Evolutionary conservation across 1,284 basidiomycete species (phyloP), one percentile per base, ranked within the genome.

Genomic region (Ceratobasidium sp.): DNA sequence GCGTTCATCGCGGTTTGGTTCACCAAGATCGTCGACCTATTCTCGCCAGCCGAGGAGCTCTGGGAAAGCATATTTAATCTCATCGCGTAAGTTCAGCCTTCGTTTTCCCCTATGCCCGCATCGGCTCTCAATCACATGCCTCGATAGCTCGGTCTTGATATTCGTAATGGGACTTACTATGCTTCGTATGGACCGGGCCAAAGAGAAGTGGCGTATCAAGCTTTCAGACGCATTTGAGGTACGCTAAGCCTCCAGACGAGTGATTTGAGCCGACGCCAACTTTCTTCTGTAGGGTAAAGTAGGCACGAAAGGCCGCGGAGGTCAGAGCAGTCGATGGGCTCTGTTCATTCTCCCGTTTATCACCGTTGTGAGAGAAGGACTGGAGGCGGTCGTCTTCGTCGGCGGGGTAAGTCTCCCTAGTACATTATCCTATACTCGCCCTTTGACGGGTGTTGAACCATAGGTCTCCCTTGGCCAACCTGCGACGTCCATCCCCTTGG

Each of bases 331-430:
- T 16, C 92, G 90, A 84, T 98, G 93, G 90, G 88, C 90, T 0
- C 86, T 98, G 49, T 95, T 98, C 85, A 80, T 96, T 68, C 86
- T 98, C 7, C 96, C 96, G 0, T 83, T 96, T 77, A 88, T 98
- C 80, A 97, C 95, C 3, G 93, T 98, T 48, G 84, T 96, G 49
- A 90, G 96, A 78, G 96, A 98, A 84, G 96, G 95, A 80, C 48
- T 98, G 78, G 96, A 98, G 82, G 95, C 93, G 0, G 91, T 98
- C 75, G 86, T 98, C 76, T 98, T 98, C 80, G 94, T 98, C 66
- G 93, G 95, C 22, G 95, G 96, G 74, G 95, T 84, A 73, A 78
- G 83, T 83, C 1, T 8, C 41, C 1, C 14, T 6, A 24, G 54
- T 11, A 19, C 22, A 22, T 66, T 74, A 34, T 43, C 34, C 19